phyloP scores from a whole-genome alignment of 805 yeast genomes.

The Pichia pseudocactophila region DNA sequence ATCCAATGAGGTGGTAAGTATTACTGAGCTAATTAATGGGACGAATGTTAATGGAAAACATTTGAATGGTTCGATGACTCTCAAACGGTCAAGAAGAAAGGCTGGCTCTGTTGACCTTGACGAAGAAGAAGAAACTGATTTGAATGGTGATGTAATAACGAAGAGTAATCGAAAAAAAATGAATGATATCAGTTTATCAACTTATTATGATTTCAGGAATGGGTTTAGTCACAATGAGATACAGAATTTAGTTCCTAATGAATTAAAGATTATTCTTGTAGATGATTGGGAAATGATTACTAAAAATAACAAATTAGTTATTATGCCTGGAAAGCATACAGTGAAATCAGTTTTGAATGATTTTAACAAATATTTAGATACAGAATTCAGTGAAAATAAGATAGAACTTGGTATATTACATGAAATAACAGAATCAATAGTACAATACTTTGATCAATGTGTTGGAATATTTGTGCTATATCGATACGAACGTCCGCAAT shows the following conservation, averaged over 20 bases:
- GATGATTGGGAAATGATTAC: constrained; percentile 94
- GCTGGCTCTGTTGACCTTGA: not conserved
- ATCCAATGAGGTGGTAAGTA: no score
- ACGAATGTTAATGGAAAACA: no score
- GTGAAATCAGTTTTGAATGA: constrained; percentile 46
- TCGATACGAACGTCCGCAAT: constrained; percentile 72
- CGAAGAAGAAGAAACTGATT: not conserved
- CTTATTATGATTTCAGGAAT: constrained; percentile 7
- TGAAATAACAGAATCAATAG: constrained; percentile 67
- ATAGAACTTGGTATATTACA: constrained; percentile 39
- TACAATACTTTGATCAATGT: constrained; percentile 63
- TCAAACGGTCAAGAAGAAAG: not conserved
- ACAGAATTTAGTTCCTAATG: constrained; percentile 49
- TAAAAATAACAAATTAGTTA: constrained; percentile 61
- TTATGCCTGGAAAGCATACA: constrained; percentile 49
- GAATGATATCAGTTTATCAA: not conserved
- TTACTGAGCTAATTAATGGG: no score
- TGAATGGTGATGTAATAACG: not conserved
- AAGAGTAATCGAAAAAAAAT: not conserved
- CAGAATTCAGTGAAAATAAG: constrained; percentile 39
- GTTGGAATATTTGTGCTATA: constrained; percentile 63
- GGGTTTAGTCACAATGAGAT: constrained; percentile 33
- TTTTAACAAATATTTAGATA: constrained; percentile 29
- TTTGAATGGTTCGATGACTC: no score
- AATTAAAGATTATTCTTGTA: constrained; percentile 62